Evolutionary conservation across 257 asterid genomes (phyloP).

Genomic region (Ilex aquifolium): DNA sequence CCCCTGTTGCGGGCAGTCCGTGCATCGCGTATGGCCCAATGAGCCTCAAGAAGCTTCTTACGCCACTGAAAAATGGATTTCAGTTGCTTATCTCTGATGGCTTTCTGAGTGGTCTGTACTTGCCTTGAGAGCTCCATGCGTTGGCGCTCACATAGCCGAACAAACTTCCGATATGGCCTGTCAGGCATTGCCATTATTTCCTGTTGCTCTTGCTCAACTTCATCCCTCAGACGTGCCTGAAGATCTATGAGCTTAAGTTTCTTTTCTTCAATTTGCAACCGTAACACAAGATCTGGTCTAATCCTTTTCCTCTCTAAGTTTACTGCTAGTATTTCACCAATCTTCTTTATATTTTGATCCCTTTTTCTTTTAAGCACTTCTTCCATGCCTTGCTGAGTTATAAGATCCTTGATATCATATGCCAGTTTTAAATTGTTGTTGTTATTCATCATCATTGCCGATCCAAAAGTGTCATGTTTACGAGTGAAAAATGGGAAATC

Average conservation of each 20-base stretch:
- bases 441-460: conserved; percentile 66
- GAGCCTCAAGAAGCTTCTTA: conserved; percentile 96
- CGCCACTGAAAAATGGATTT: conserved; percentile 96
- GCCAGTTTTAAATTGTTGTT: conserved; percentile 64
- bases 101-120: conserved; percentile 79
- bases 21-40: conserved; percentile 97
- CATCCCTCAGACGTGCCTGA: conserved; percentile 88
- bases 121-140: conserved; percentile 96
- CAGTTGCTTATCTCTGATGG: conserved; percentile 84
- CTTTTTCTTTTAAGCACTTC: conserved; percentile 68
- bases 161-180: conserved; percentile 89
- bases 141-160: conserved; percentile 93
- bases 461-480: conserved; percentile 79
- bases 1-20: conserved; percentile 97
- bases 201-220: conserved; percentile 89
- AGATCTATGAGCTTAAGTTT: conserved; percentile 86
- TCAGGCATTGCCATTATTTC: conserved; percentile 99
- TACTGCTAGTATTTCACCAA: conserved; percentile 74
- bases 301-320: conserved; percentile 95
- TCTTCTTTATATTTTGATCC: conserved; percentile 75
- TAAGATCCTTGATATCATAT: conserved; percentile 84
- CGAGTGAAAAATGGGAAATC: conserved; percentile 96
- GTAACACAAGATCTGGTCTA: conserved; percentile 79
- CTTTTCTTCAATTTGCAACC: conserved; percentile 90
- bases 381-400: conserved; percentile 77